Conservation (phyloP, 805 yeast genomes). For the Candida chauliodis region DNA sequence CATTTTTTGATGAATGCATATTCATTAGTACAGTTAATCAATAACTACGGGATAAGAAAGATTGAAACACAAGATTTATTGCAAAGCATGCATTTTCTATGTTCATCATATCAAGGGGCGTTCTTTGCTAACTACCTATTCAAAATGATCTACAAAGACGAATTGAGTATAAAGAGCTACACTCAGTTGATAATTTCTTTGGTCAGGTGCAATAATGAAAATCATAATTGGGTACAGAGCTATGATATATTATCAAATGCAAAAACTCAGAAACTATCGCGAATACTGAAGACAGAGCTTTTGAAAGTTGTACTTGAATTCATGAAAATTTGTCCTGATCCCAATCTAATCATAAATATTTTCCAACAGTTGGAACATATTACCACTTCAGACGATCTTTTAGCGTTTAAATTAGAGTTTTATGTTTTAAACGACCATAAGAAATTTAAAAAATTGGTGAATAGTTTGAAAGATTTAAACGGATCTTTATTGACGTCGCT, state of each 20-base stretch:
- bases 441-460: slow-evolving; percentile 19
- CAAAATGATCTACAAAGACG: not conserved
- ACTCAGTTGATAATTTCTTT: not conserved
- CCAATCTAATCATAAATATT: not conserved
- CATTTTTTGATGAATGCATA: slow-evolving; percentile 4
- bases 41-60: not conserved
- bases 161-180: not conserved
- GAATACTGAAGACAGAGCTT: not conserved
- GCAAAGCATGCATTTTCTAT: slow-evolving; percentile 1
- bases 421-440: not conserved
- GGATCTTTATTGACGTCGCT: slow-evolving; percentile 32
- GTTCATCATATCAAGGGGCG: slow-evolving; percentile 5
- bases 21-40: slow-evolving; percentile 3
- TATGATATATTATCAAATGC: not conserved
- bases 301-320: not conserved
- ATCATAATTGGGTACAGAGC: slow-evolving; percentile 1
- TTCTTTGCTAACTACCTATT: slow-evolving; percentile 10
- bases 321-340: slow-evolving; percentile 3
- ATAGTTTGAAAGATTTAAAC: slow-evolving; percentile 22
- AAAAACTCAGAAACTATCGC: not conserved
- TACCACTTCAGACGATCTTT: not conserved
- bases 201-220: slow-evolving; percentile 4
- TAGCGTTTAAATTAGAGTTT: slow-evolving; percentile 4
- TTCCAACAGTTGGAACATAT: not conserved
- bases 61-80: not conserved